These are phyloP conservation scores for Capronia americana DNA, from an alignment of 2,329 filamentous ascomycete genomes.

Conservation along the genomic window DNA sequence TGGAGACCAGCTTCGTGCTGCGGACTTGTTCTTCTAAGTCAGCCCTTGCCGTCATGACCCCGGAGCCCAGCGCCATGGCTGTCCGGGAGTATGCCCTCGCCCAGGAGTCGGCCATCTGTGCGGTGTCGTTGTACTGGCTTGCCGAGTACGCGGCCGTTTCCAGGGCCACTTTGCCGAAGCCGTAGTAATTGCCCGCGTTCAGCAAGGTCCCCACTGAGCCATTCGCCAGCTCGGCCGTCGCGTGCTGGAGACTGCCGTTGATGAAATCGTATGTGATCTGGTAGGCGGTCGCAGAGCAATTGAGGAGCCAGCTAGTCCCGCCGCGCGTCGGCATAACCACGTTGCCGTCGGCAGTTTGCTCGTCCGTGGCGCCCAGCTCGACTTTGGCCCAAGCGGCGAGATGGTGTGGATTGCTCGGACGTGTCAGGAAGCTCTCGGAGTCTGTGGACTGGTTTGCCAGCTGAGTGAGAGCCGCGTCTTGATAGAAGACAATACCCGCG, in stretches of 20 bases:
- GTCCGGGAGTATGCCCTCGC: conserved; percentile 17
- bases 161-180: conserved; percentile 4
- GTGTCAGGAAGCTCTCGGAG: conserved; percentile 11
- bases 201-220: conserved; percentile 15
- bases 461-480: not conserved
- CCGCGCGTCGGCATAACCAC: conserved; percentile 20
- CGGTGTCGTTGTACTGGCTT: conserved; percentile 4
- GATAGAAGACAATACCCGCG: conserved; percentile 3
- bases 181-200: conserved; percentile 12
- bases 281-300: conserved; percentile 38
- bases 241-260: conserved; percentile 27
- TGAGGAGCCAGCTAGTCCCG: conserved; percentile 29
- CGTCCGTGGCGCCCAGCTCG: not conserved
- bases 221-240: conserved; percentile 12
- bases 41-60: not conserved
- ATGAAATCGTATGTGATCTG: conserved; percentile 38
- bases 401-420: conserved; percentile 14
- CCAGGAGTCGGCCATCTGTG: conserved; percentile 13
- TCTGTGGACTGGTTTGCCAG: conserved; percentile 1
- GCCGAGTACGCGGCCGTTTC: conserved; percentile 14
- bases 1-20: conserved; percentile 1
- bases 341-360: conserved; percentile 9
- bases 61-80: conserved; percentile 22
- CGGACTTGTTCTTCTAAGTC: not conserved
- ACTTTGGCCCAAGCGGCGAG: conserved; percentile 18